A percentile compares a stretch with the other conserved stretches of the same genome.
Conservation (phyloP, 2,329 filamentous ascomycete genomes). For the Spiromastix sp. region DNA sequence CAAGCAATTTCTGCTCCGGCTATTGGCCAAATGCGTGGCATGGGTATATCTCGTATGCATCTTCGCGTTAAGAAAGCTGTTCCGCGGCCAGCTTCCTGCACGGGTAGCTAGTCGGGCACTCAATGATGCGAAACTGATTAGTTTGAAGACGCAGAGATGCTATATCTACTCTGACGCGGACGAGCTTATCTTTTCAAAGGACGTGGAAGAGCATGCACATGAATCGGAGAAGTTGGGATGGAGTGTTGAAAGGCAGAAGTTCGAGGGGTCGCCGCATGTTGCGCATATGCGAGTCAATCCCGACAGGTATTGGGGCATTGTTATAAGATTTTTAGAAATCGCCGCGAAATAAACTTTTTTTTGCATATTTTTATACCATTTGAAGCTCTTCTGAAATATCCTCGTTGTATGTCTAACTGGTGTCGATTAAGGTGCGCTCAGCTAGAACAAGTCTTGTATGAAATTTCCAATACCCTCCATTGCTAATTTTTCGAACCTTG, state of each 20-base stretch:
- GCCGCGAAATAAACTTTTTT: too few relatives aligned
- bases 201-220: conserved; percentile 28
- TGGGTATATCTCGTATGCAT: too few relatives aligned
- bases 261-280: conserved; percentile 28
- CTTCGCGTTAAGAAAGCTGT: too few relatives aligned
- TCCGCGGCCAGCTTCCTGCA: too few relatives aligned
- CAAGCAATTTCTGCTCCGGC: conserved; percentile 18
- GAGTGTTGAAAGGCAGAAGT: conserved; percentile 25
- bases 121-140: conserved; percentile 19
- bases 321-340: conserved; percentile 14
- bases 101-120: conserved; percentile 20
- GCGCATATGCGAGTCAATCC: conserved; percentile 29
- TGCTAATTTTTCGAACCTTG: too few relatives aligned
- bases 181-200: conserved; percentile 24
- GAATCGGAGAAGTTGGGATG: conserved; percentile 22
- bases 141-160: conserved; percentile 16
- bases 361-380: too few relatives aligned
- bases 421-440: too few relatives aligned
- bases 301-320: conserved; percentile 29
- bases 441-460: too few relatives aligned
- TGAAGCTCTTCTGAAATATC: too few relatives aligned
- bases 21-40: conserved; percentile 18
- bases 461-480: too few relatives aligned
- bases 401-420: too few relatives aligned
- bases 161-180: conserved; percentile 33